Conservation (phyloP, 148 eudicot species). For the Fagopyrum homotropicum region DNA sequence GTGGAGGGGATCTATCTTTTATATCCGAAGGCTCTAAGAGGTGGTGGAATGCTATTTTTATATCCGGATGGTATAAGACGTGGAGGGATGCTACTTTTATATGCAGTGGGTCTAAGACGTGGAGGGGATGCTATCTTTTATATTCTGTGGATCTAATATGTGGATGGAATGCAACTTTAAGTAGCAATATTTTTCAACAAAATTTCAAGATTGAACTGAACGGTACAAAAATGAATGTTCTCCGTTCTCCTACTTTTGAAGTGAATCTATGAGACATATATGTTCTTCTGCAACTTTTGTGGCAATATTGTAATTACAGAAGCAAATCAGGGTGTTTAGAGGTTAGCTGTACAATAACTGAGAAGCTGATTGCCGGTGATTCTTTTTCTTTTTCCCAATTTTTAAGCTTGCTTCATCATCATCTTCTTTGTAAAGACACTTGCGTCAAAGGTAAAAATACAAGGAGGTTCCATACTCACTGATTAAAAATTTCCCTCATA, state of each 20-base stretch:
- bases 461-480: neutral
- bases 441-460: neutral
- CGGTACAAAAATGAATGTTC: neutral
- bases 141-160: no score
- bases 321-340: no score
- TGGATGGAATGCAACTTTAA: neutral
- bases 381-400: neutral
- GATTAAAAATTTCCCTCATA: neutral
- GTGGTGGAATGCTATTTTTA: no score
- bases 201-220: neutral
- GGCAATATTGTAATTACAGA: neutral
- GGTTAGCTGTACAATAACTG: neutral
- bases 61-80: no score
- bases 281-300: neutral
- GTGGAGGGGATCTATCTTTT: no score
- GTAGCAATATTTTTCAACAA: neutral
- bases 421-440: neutral
- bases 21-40: no score
- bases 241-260: neutral
- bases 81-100: no score
- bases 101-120: no score
- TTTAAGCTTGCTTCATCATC: neutral
- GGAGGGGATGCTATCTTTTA: no score
- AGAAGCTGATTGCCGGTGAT: neutral
- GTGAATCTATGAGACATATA: neutral